These are phyloP conservation scores for Lenzites betulinus DNA, from an alignment of 768 basidiomycete genomes.

Conservation along the genomic window DNA sequence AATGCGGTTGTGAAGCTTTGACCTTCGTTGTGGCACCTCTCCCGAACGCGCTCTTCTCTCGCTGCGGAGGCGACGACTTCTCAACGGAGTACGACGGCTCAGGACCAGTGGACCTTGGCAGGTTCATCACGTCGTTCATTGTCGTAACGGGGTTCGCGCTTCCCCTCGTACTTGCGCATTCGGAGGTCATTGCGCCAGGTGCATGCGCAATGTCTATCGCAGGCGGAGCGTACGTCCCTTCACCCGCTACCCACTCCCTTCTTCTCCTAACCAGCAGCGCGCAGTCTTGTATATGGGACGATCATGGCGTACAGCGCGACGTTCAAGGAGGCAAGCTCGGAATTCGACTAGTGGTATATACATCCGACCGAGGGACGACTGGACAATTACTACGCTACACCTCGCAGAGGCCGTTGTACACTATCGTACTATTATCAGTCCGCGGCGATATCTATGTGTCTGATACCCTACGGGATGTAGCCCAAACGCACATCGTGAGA, in stretches of 20 bases:
- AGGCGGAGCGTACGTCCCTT: slow-evolving; percentile 76
- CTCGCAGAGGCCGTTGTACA: slow-evolving; percentile 24
- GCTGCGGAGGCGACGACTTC: slow-evolving; percentile 90
- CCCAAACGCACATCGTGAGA: neutral
- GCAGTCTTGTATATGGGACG: slow-evolving; percentile 84
- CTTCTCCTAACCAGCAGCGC: neutral
- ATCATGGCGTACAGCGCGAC: slow-evolving; percentile 86
- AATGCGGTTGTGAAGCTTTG: slow-evolving; percentile 55
- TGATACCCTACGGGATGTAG: neutral
- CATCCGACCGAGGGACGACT: slow-evolving; percentile 9
- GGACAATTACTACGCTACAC: slow-evolving; percentile 21
- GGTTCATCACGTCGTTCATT: slow-evolving; percentile 88
- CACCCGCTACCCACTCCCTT: neutral
- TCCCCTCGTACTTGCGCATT: slow-evolving; percentile 90
- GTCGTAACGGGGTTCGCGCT: slow-evolving; percentile 94
- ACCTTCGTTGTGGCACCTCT: slow-evolving; percentile 95
- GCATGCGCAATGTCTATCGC: slow-evolving; percentile 95
- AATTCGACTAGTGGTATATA: slow-evolving; percentile 58
- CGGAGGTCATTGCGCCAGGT: slow-evolving; percentile 77
- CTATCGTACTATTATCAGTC: slow-evolving; percentile 22
- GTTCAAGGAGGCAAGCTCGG: slow-evolving; percentile 81
- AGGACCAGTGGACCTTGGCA: slow-evolving; percentile 84
- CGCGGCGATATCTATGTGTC: slow-evolving; percentile 12
- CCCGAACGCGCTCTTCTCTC: slow-evolving; percentile 92
- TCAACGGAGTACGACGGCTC: slow-evolving; percentile 70